Percentiles rank a stretch among this genome's conserved stretches.
These are phyloP conservation scores for Elongisporangium undulatum DNA, from an alignment of 352 stramenopile genomes.

Conservation along the genomic window DNA sequence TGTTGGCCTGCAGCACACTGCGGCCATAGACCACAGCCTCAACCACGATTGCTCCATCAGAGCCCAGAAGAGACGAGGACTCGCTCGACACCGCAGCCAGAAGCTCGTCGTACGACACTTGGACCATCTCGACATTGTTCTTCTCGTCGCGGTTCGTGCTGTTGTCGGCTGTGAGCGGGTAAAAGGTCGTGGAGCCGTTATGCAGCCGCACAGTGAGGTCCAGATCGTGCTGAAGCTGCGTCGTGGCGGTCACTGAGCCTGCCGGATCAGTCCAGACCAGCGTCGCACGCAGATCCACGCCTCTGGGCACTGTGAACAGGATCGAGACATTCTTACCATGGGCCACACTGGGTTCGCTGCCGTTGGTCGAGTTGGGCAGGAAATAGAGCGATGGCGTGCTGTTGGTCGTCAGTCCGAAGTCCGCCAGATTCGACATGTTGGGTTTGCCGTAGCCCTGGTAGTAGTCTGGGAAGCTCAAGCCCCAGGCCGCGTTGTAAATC, in stretches of 20 bases:
- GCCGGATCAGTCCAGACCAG: slow-evolving; percentile 78
- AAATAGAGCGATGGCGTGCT: slow-evolving; percentile 51
- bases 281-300: slow-evolving; percentile 64
- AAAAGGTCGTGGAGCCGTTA: slow-evolving; percentile 50
- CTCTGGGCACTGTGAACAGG: slow-evolving; percentile 59
- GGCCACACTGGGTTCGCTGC: slow-evolving; percentile 46
- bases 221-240: slow-evolving; percentile 73
- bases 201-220: slow-evolving; percentile 65
- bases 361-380: slow-evolving; percentile 64
- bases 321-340: slow-evolving; percentile 60
- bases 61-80: slow-evolving; percentile 11
- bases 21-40: slow-evolving; percentile 65
- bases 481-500: slow-evolving; percentile 24
- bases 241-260: slow-evolving; percentile 53
- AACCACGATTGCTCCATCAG: slow-evolving; percentile 62
- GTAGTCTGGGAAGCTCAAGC: slow-evolving; percentile 57
- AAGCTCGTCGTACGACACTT: slow-evolving; percentile 64
- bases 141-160: slow-evolving; percentile 49
- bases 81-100: slow-evolving; percentile 25
- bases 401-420: slow-evolving; percentile 24
- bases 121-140: slow-evolving; percentile 87
- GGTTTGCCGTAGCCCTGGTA: slow-evolving; percentile 82
- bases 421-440: slow-evolving; percentile 74
- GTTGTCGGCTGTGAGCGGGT: slow-evolving; percentile 47
- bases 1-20: slow-evolving; percentile 49